Percentiles rank a stretch among this genome's conserved stretches.
phyloP scores from a whole-genome alignment of 495 filamentous ascomycete genomes.

The Xylaria acuta region DNA sequence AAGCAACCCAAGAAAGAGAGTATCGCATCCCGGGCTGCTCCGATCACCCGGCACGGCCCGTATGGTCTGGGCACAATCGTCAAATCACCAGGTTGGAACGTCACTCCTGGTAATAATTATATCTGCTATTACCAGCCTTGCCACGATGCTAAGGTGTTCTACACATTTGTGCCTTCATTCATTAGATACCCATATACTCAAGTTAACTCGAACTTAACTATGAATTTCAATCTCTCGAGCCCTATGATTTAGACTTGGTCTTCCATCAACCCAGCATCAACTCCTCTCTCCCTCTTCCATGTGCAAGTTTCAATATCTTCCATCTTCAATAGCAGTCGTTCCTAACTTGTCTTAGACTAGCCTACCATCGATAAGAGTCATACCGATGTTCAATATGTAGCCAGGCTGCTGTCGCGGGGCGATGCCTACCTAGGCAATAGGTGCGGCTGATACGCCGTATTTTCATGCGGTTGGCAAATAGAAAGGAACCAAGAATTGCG shows the following conservation, averaged over 20 bases:
- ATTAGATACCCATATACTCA: too few relatives aligned
- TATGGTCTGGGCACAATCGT: not conserved
- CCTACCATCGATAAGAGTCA: not conserved
- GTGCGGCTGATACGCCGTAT: not conserved
- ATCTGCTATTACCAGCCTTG: not conserved
- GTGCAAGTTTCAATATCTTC: not conserved
- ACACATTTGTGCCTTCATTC: too few relatives aligned
- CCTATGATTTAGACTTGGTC: too few relatives aligned
- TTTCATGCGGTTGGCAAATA: not conserved
- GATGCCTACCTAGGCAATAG: not conserved
- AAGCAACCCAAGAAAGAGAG: not conserved
- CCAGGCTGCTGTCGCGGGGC: not conserved
- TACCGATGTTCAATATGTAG: not conserved
- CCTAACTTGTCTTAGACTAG: not conserved
- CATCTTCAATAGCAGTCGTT: not conserved
- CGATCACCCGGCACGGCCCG: conserved; percentile 9
- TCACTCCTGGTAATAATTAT: not conserved
- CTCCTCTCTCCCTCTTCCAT: too few relatives aligned
- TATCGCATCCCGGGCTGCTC: not conserved
- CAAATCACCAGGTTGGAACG: not conserved
- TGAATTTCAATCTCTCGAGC: too few relatives aligned
- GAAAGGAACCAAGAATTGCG: not conserved
- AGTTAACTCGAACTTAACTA: too few relatives aligned
- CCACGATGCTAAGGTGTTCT: not conserved
- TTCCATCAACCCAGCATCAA: too few relatives aligned